phyloP scores from a whole-genome alignment of 805 yeast genomes.

The Barnettozyma californica region DNA sequence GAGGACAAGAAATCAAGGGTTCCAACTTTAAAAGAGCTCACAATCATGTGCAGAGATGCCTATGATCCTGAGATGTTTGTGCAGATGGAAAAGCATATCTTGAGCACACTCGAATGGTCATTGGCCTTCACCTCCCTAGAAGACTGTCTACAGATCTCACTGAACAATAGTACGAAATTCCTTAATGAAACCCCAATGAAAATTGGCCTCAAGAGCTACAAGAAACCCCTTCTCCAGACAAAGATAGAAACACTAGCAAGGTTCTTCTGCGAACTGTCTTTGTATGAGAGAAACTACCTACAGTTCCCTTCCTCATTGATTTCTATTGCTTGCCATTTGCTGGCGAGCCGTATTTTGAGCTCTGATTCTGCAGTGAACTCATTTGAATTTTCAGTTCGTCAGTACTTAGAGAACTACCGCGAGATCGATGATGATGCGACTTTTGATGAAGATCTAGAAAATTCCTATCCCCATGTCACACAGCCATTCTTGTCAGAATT shows the following conservation, averaged over 20 bases:
- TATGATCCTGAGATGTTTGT: slow-evolving; percentile 59
- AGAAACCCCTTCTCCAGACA: slow-evolving; percentile 8
- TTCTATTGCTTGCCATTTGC: slow-evolving; percentile 43
- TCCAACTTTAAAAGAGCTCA: slow-evolving; percentile 62
- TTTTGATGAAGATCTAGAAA: slow-evolving; percentile 23
- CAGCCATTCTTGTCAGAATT: slow-evolving; percentile 24
- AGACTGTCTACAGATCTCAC: slow-evolving; percentile 23
- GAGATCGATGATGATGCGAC: slow-evolving; percentile 23
- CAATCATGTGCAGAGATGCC: slow-evolving; percentile 57
- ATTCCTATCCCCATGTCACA: slow-evolving; percentile 19
- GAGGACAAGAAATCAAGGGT: slow-evolving; percentile 62
- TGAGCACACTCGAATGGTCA: slow-evolving; percentile 67
- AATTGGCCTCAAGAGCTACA: slow-evolving; percentile 12
- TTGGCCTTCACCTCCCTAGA: slow-evolving; percentile 24
- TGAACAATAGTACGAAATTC: slow-evolving; percentile 9
- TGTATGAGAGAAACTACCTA: slow-evolving; percentile 45
- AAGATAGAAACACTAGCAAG: slow-evolving; percentile 31
- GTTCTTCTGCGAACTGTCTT: slow-evolving; percentile 48
- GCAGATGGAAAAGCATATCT: slow-evolving; percentile 78
- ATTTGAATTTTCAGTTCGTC: slow-evolving; percentile 15
- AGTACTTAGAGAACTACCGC: slow-evolving; percentile 6
- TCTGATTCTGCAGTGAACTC: slow-evolving; percentile 20
- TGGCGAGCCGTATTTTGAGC: slow-evolving; percentile 47
- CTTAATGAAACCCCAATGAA: slow-evolving; percentile 19
- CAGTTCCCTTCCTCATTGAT: slow-evolving; percentile 41